These are phyloP conservation scores for Bryoglossum gracile DNA, from an alignment of 495 filamentous ascomycete genomes.

Conservation along the genomic window DNA sequence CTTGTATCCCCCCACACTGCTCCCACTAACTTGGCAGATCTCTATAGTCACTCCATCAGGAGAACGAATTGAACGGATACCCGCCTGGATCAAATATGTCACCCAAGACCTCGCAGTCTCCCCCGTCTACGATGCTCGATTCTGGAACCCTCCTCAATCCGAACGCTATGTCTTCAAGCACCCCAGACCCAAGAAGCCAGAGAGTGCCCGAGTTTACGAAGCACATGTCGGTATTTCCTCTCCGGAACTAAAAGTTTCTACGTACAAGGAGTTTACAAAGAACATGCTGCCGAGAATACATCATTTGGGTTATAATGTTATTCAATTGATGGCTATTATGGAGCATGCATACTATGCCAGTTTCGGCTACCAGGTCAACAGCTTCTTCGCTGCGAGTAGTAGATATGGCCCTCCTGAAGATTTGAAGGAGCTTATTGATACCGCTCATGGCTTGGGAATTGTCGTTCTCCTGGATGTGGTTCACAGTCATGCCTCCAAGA, in stretches of 20 bases:
- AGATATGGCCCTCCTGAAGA: conserved; percentile 92
- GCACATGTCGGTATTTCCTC: conserved; percentile 97
- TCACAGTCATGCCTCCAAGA: conserved; percentile 96
- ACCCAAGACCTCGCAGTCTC: conserved; percentile 87
- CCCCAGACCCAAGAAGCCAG: conserved; percentile 71
- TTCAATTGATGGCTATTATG: conserved; percentile 98
- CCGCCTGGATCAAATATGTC: conserved; percentile 94
- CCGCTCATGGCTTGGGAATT: conserved; percentile 84
- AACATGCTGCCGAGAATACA: conserved; percentile 89
- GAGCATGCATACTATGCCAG: conserved; percentile 99
- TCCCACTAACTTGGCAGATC: conserved; percentile 49
- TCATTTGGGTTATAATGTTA: conserved; percentile 88
- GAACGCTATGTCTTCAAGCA: conserved; percentile 80
- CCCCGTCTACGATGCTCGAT: conserved; percentile 86
- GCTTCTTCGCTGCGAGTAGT: conserved; percentile 96
- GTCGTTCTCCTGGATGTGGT: conserved; percentile 94
- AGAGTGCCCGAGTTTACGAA: conserved; percentile 86
- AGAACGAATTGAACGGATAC: conserved; percentile 78
- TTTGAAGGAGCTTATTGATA: conserved; percentile 92
- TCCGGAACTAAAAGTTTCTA: conserved; percentile 77
- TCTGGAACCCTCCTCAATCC: conserved; percentile 85
- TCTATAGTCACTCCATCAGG: conserved; percentile 73
- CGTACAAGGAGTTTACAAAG: conserved; percentile 94
- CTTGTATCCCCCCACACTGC: conserved; percentile 6
- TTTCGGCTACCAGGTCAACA: conserved; percentile 97